Percentiles rank a stretch among this genome's conserved stretches.
phyloP scores from a whole-genome alignment of 148 eudicot genomes.

The Suaeda aralocaspica region DNA sequence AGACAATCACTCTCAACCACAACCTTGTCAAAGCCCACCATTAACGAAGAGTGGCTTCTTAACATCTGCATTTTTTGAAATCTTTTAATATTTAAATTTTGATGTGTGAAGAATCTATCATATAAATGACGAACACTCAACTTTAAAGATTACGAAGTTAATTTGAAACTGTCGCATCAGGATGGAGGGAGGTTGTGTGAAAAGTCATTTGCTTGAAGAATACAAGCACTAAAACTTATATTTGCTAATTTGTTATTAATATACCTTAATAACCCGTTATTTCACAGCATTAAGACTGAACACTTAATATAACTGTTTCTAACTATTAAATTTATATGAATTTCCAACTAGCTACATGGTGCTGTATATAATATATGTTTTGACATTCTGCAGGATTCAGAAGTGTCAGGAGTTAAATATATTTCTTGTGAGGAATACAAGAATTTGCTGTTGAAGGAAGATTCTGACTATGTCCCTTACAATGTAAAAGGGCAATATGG shows the following conservation, averaged over 20 bases:
- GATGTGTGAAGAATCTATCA: neutral
- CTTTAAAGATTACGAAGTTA: neutral
- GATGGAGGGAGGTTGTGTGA: neutral
- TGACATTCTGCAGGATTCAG: conserved; percentile 57
- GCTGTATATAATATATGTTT: neutral
- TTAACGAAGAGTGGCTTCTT: neutral
- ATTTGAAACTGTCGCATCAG: neutral
- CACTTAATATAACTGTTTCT: neutral
- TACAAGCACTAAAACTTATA: neutral
- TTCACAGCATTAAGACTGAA: neutral
- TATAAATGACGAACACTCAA: neutral
- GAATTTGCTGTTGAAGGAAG: conserved; percentile 56
- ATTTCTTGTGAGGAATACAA: conserved; percentile 65
- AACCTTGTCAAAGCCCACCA: too few relatives aligned
- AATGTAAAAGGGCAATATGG: conserved; percentile 70
- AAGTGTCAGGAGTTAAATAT: conserved; percentile 94
- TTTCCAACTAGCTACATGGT: neutral
- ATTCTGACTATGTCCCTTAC: conserved; percentile 76
- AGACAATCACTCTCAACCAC: too few relatives aligned
- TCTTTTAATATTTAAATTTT: neutral
- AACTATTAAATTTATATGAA: neutral
- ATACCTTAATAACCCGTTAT: neutral
- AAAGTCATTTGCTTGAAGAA: neutral
- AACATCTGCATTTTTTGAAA: neutral
- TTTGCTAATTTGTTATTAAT: neutral